A percentile compares a stretch with the other conserved stretches of the same genome.
These are phyloP conservation scores for Amaranthus palmeri DNA, from an alignment of 148 eudicot species.

Conservation along the genomic window DNA sequence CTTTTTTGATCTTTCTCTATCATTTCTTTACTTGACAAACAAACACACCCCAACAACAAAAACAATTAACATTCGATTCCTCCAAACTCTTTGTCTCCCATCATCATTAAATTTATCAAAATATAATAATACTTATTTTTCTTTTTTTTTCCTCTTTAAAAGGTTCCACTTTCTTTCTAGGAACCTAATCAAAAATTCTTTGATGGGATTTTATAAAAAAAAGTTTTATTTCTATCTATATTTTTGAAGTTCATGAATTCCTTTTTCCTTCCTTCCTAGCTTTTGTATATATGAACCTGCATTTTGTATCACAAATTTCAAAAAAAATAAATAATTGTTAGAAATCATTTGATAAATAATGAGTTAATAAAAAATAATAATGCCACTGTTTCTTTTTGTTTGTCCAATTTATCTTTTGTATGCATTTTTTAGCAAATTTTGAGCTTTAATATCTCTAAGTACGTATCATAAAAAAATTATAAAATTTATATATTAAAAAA, in stretches of 20 bases:
- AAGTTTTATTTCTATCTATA: neutral
- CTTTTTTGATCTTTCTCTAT: constrained; percentile 1
- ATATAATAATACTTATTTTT: neutral
- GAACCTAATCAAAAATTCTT: neutral
- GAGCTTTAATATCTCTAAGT: too few relatives aligned
- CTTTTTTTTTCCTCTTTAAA: neutral
- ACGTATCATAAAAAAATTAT: too few relatives aligned
- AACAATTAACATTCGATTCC: constrained; percentile 1
- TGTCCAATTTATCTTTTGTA: too few relatives aligned
- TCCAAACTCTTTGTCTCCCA: constrained; percentile 6
- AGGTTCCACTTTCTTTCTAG: constrained; percentile 1
- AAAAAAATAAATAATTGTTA: neutral
- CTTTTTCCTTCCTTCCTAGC: constrained; percentile 2
- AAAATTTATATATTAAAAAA: too few relatives aligned
- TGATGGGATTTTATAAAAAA: too few relatives aligned
- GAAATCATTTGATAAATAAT: neutral
- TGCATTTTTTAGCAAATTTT: too few relatives aligned
- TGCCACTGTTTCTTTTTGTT: too few relatives aligned
- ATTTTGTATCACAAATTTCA: neutral
- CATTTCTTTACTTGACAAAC: constrained; percentile 8
- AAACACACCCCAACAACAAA: constrained; percentile 13
- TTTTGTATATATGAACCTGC: constrained; percentile 12
- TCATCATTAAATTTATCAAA: neutral
- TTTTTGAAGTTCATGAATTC: neutral
- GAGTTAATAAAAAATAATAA: neutral